Evolutionary conservation across 164 flowering plant genomes (phyloP).

Genomic region (Akebia trifoliata): DNA sequence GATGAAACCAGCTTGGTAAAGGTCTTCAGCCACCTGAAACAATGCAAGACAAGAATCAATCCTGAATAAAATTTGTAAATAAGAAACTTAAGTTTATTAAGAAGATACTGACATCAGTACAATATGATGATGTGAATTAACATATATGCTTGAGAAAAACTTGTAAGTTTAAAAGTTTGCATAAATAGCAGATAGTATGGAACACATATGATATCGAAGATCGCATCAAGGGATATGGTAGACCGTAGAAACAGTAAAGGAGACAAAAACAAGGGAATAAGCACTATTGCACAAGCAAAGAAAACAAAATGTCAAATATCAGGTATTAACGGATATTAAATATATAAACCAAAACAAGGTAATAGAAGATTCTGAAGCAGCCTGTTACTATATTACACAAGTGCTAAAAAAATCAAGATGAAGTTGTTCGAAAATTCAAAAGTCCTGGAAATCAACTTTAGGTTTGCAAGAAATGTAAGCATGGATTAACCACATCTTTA

Average conservation of each 20-base stretch:
- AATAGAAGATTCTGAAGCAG: background rate
- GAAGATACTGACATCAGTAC: background rate
- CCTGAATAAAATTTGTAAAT: background rate
- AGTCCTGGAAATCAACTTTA: background rate
- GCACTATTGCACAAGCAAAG: too few relatives aligned
- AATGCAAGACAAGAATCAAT: background rate
- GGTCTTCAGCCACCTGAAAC: constrained; percentile 92
- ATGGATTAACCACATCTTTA: background rate
- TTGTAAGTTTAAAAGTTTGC: too few relatives aligned
- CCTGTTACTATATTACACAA: too few relatives aligned
- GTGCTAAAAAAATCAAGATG: background rate
- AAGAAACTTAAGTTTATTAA: background rate
- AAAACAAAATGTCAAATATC: too few relatives aligned
- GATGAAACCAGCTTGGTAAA: constrained; percentile 94
- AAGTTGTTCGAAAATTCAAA: background rate
- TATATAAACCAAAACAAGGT: background rate
- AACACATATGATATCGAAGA: background rate
- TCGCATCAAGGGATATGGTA: background rate
- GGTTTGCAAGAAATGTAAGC: background rate
- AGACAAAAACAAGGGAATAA: too few relatives aligned
- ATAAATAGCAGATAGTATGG: too few relatives aligned
- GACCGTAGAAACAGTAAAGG: background rate
- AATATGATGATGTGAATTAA: background rate
- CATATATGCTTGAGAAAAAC: too few relatives aligned
- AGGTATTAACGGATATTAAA: too few relatives aligned